Evolutionary conservation across 495 filamentous ascomycete species (phyloP).

Genomic region (Polyplosphaeria fusca): DNA sequence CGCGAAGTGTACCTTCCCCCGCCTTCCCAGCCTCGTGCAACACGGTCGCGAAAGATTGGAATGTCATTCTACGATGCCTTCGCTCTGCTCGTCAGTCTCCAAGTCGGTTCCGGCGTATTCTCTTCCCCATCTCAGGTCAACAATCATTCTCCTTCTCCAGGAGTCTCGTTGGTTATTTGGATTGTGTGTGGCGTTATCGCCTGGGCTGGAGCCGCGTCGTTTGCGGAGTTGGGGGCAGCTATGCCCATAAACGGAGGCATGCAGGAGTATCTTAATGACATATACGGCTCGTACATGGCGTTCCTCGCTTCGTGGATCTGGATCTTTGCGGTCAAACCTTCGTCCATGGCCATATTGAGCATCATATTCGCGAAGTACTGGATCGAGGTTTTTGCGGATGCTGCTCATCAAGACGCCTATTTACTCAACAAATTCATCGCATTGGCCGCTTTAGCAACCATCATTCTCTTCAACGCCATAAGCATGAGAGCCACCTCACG

Average conservation of each 20-base stretch:
- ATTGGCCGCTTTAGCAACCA: slow-evolving; percentile 31
- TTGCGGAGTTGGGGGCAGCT: slow-evolving; percentile 45
- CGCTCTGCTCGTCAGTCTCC: slow-evolving; percentile 42
- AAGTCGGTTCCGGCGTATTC: slow-evolving; percentile 49
- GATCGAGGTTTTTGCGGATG: slow-evolving; percentile 7
- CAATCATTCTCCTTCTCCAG: slow-evolving; percentile 38
- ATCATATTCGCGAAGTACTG: slow-evolving; percentile 42
- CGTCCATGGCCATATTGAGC: slow-evolving; percentile 36
- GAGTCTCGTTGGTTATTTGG: slow-evolving; percentile 39
- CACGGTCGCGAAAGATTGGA: too few relatives aligned
- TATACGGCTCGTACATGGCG: slow-evolving; percentile 39
- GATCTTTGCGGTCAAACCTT: slow-evolving; percentile 35
- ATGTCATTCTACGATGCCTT: slow-evolving; percentile 26
- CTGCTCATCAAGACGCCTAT: slow-evolving; percentile 12
- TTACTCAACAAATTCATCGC: slow-evolving; percentile 40
- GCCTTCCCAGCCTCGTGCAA: too few relatives aligned
- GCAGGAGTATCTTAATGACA: slow-evolving; percentile 44
- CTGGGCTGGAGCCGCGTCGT: slow-evolving; percentile 47
- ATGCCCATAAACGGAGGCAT: slow-evolving; percentile 47
- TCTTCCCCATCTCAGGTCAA: slow-evolving; percentile 42
- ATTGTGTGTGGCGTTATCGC: slow-evolving; percentile 43
- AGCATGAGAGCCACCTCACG: slow-evolving; percentile 20
- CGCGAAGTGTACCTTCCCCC: too few relatives aligned
- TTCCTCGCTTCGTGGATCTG: slow-evolving; percentile 43
- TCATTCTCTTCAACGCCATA: slow-evolving; percentile 31